Evolutionary conservation across 2,329 filamentous ascomycete genomes (phyloP).

Genomic region (Hypomyces perniciosus): DNA sequence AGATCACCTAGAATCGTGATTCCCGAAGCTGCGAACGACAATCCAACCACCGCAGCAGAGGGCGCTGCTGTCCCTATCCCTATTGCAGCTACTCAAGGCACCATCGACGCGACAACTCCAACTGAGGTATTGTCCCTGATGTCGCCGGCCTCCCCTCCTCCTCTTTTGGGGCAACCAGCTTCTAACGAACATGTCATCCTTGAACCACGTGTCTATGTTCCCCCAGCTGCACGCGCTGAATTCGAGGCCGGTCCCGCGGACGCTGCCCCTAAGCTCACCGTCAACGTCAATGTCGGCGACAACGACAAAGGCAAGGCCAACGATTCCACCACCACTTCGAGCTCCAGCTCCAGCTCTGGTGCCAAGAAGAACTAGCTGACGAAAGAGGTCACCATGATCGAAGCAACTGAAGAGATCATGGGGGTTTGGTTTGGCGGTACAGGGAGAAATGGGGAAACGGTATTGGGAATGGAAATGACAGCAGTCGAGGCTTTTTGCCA

Average conservation of each 20-base stretch:
- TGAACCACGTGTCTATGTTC: constrained; percentile 9
- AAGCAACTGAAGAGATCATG: too few species aligned
- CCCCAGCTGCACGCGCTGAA: background rate
- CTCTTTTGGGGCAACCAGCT: background rate
- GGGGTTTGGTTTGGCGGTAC: too few species aligned
- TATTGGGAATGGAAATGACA: too few species aligned
- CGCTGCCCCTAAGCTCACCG: background rate
- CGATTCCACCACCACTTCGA: constrained; percentile 1
- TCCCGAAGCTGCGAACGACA: too few species aligned
- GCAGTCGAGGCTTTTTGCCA: too few species aligned
- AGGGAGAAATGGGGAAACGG: too few species aligned
- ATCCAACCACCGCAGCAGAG: background rate
- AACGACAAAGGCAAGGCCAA: background rate
- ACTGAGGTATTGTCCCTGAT: background rate
- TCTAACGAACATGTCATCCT: constrained; percentile 8
- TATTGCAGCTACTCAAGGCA: background rate
- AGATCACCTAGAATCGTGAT: too few species aligned
- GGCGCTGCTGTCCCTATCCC: background rate
- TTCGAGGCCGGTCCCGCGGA: background rate
- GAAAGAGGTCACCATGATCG: too few species aligned
- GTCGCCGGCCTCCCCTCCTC: background rate
- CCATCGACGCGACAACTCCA: constrained; percentile 1
- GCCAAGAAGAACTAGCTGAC: background rate
- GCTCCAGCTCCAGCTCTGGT: constrained; percentile 6
- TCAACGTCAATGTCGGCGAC: background rate